phyloP scores from a whole-genome alignment of 805 yeast species.

The Ogataea paraovalis region DNA sequence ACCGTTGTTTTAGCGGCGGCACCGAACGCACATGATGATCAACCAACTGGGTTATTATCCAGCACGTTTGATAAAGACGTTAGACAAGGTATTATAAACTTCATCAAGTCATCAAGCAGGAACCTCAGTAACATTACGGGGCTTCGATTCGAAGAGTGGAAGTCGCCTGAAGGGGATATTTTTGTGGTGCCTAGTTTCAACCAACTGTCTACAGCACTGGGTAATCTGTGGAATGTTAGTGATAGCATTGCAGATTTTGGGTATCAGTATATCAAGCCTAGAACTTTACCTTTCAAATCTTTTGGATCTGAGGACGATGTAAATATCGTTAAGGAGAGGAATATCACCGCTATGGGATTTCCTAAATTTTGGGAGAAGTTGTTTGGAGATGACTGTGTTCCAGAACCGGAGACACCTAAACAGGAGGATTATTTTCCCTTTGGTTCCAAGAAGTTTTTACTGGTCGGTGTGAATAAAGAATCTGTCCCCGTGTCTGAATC shows the following conservation, averaged over 20 bases:
- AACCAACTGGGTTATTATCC: not conserved
- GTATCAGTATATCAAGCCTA: constrained; percentile 9
- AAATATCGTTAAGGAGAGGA: constrained; percentile 23
- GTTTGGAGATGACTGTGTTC: constrained; percentile 10
- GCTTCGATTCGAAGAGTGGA: constrained; percentile 25
- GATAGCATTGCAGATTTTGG: constrained; percentile 2
- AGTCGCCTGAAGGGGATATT: constrained; percentile 21
- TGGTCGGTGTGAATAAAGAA: constrained; percentile 21
- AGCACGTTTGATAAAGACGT: not conserved
- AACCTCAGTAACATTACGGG: constrained; percentile 13
- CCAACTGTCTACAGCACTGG: not conserved
- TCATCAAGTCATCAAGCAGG: constrained; percentile 9
- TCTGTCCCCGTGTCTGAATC: constrained; percentile 3
- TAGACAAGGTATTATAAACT: constrained; percentile 11
- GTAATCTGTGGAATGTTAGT: not conserved
- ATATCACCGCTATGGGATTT: constrained; percentile 26
- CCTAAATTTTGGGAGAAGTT: constrained; percentile 24
- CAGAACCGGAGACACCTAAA: constrained; percentile 1
- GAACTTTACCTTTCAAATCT: not conserved
- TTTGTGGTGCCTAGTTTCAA: constrained; percentile 22
- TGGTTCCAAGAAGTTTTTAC: constrained; percentile 25
- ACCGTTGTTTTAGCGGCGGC: too few relatives aligned
- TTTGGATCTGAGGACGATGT: not conserved
- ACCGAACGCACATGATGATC: too few relatives aligned
- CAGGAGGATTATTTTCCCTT: constrained; percentile 22